Conservation (phyloP, 805 yeast species). For the Metschnikowia cubensis region DNA sequence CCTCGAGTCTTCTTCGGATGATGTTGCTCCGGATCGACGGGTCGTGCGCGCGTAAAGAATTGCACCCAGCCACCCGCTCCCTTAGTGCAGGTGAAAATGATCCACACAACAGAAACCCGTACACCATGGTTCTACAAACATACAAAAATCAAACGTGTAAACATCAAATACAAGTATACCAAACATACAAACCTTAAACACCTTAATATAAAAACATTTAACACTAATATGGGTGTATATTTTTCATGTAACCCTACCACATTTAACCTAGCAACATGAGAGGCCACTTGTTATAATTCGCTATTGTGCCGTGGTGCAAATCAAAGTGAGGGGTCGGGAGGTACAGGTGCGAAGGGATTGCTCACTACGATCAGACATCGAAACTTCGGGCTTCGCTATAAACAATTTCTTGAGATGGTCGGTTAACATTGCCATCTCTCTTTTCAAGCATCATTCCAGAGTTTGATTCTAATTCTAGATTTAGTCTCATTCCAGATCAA, state of each 20-base stretch:
- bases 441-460: background rate
- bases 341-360: background rate
- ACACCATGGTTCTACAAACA: background rate
- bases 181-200: no score
- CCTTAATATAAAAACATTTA: no score
- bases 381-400: slow-evolving; percentile 3
- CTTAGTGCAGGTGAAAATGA: background rate
- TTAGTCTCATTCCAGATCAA: slow-evolving; percentile 1
- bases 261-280: no score
- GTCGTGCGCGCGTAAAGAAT: background rate
- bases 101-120: background rate
- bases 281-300: background rate
- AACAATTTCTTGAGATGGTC: background rate
- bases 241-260: no score
- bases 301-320: background rate
- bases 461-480: background rate
- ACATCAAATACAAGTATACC: no score
- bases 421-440: background rate
- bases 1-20: background rate
- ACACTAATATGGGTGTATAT: no score
- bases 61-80: background rate
- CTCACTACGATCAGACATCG: background rate
- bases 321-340: background rate
- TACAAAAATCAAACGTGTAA: no score
- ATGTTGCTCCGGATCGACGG: background rate